Base-by-base conservation (phyloP, 1,284 basidiomycete species). In the Trichosporon sp. region DNA sequence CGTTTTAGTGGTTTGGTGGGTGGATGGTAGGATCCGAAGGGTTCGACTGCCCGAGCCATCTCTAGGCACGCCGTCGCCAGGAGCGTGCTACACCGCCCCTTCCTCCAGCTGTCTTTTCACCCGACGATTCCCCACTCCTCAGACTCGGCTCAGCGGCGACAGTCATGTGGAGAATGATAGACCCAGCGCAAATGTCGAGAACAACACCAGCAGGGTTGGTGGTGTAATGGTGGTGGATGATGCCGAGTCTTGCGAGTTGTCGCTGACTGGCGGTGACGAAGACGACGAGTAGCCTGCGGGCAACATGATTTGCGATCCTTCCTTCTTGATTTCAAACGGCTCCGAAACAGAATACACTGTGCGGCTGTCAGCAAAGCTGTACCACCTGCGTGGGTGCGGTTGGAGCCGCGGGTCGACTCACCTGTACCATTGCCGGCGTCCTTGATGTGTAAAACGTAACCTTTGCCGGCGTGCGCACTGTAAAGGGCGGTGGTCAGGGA, bases 321-420 rank as follows among this genome's bases (percentile, higher is more conserved):
- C 43, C 37, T 65, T 56, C 66, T 66, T 68, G 70, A 73, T 71
- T 64, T 73, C 72, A 46, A 73, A 73, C 43, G 56, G 40, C 66
- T 71, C 56, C 10, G 70, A 71, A 26, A 51, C 59, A 1, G 72
- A 40, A 38, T 69, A 71, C 8, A 73, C 69, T 73, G 63, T 14
- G 38, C 59, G 26, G 10, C 32, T 31, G 56, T 61, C 56, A 61
- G 26, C 59, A 35, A 16, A 19, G 31, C 59, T 11, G 26, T 31
- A 35, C 32, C 56, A 14, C 59, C n/a, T 54, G 51, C 51, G 51
- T 54, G 51, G 51, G 21, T 6, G 19, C 51, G 6, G 46, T 8
- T 16, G 46, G 19, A 19, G 46, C 5, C 51, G 51, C 19, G 6
- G 10, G 19, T 16, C 10, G 1, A 63, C 59, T 35, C 7, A 63